These are phyloP conservation scores for Mycena epipterygia DNA, from an alignment of 768 basidiomycete genomes.

Conservation along the genomic window DNA sequence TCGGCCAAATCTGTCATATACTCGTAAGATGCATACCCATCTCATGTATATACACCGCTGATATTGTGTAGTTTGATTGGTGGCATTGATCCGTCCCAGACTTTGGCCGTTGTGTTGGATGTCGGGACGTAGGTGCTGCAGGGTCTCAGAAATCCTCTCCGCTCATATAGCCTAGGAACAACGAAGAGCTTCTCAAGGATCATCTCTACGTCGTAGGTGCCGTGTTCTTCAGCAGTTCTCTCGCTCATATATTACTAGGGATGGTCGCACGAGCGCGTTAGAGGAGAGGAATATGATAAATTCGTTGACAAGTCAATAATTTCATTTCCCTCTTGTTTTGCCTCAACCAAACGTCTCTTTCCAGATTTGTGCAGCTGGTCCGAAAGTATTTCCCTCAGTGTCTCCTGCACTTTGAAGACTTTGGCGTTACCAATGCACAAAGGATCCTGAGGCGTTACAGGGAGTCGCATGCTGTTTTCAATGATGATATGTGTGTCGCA, in stretches of 20 bases:
- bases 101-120: slow-evolving; percentile 74
- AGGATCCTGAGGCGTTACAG: slow-evolving; percentile 73
- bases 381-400: slow-evolving; percentile 76
- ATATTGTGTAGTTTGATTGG: slow-evolving; percentile 64
- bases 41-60: not conserved
- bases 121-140: no score
- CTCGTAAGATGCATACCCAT: slow-evolving; percentile 54
- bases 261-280: slow-evolving; percentile 77
- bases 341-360: not conserved
- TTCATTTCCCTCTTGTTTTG: not conserved
- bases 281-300: slow-evolving; percentile 80
- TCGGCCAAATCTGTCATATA: slow-evolving; percentile 86
- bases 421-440: slow-evolving; percentile 84
- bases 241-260: slow-evolving; percentile 61
- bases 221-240: not conserved
- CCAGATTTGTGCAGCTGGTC: slow-evolving; percentile 82
- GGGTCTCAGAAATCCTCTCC: no score
- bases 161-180: no score
- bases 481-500: slow-evolving; percentile 81
- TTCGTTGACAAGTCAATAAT: slow-evolving; percentile 78
- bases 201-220: slow-evolving; percentile 73
- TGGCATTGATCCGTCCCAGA: slow-evolving; percentile 72
- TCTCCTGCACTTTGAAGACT: slow-evolving; percentile 89
- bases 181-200: slow-evolving; percentile 72
- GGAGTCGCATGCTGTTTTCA: slow-evolving; percentile 78